Conservation (phyloP, 306 rosid genomes). For the Corylus heterophylla region DNA sequence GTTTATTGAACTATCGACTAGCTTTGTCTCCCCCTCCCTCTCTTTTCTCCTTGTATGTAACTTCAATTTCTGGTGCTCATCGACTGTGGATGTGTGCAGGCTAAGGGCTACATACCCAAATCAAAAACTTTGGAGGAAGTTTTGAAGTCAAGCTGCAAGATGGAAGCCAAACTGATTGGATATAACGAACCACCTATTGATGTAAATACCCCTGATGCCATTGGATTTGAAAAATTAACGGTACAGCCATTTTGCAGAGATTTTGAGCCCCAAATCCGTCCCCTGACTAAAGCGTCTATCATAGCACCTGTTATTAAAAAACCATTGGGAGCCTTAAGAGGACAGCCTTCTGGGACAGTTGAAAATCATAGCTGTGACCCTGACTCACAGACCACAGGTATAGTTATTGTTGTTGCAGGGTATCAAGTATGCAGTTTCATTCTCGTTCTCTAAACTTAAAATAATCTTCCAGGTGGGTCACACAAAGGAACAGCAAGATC, state of each 20-base stretch:
- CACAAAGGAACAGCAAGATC: conserved; percentile 55
- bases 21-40: background rate
- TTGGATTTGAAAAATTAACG: conserved; percentile 14
- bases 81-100: conserved; percentile 55
- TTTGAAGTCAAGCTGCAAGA: conserved; percentile 55
- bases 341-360: conserved; percentile 10
- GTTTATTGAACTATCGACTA: background rate
- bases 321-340: conserved; percentile 1
- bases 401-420: conserved; percentile 18
- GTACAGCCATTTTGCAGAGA: conserved; percentile 26
- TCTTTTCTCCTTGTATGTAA: conserved; percentile 8
- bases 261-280: conserved; percentile 26
- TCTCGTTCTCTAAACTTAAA: conserved; percentile 19
- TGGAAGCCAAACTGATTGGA: conserved; percentile 76
- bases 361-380: conserved; percentile 30
- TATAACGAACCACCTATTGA: conserved; percentile 71
- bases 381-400: conserved; percentile 48
- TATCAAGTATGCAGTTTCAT: conserved; percentile 16
- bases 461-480: conserved; percentile 35
- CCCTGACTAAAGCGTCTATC: conserved; percentile 9
- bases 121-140: conserved; percentile 70
- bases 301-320: conserved; percentile 26
- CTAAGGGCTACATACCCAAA: conserved; percentile 56
- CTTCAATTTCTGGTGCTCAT: conserved; percentile 3
- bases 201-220: conserved; percentile 28